A percentile compares a stretch with the other conserved stretches of the same genome.
These are phyloP conservation scores for Torulaspora maleeae DNA, from an alignment of 805 yeast species.

Conservation along the genomic window DNA sequence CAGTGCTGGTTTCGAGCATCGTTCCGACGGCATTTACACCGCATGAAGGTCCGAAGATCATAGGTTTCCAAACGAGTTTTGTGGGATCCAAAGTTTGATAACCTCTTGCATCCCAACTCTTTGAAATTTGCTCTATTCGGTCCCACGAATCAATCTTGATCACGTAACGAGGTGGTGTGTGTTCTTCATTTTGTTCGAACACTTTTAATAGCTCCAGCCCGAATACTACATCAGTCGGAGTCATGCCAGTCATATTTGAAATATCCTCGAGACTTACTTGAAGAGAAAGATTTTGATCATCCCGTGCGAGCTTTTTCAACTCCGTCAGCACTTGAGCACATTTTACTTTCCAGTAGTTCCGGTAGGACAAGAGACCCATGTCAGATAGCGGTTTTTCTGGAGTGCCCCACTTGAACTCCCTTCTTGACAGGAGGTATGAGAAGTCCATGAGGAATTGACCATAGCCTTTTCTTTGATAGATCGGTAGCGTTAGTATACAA, in stretches of 20 bases:
- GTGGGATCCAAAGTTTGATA: conserved; percentile 50
- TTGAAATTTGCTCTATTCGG: conserved; percentile 37
- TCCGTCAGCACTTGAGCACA: conserved; percentile 42
- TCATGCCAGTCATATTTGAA: conserved; percentile 76
- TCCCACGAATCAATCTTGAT: conserved; percentile 46
- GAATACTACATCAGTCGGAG: conserved; percentile 75
- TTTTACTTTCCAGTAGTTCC: conserved; percentile 78
- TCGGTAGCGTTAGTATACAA: conserved; percentile 87
- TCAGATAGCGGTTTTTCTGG: conserved; percentile 94
- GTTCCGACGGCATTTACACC: conserved; percentile 57
- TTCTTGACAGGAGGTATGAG: conserved; percentile 71
- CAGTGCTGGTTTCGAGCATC: conserved; percentile 29
- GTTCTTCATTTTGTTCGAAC: conserved; percentile 32
- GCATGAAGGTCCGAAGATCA: conserved; percentile 80
- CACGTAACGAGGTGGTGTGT: conserved; percentile 40
- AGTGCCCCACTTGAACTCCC: conserved; percentile 76
- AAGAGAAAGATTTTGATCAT: conserved; percentile 5
- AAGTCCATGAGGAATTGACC: conserved; percentile 87
- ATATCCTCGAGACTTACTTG: conserved; percentile 54
- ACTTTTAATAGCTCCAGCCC: conserved; percentile 76
- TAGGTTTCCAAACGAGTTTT: conserved; percentile 71
- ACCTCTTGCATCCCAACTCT: conserved; percentile 50
- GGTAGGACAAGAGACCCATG: conserved; percentile 76
- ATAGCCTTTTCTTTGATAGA: conserved; percentile 80
- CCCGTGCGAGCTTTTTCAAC: conserved; percentile 12